Conservation (phyloP, 2,329 filamentous ascomycete genomes). For the Xylaria polymorpha region DNA sequence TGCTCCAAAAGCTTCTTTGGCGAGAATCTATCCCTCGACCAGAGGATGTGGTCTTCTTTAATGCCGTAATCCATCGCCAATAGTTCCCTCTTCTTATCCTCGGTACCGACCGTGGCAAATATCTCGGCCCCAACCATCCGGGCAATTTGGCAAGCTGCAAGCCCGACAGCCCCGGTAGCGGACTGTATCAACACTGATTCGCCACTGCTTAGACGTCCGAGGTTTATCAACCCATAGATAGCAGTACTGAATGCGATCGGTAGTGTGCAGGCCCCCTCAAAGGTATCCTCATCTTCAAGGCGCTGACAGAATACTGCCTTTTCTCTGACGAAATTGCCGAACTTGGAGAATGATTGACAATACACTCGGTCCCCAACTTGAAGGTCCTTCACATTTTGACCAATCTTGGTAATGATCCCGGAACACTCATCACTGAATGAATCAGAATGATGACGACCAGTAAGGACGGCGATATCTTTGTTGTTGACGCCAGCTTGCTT, state of each 20-base stretch:
- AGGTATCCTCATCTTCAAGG: neutral
- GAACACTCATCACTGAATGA: constrained; percentile 21
- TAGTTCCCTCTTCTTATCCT: constrained; percentile 13
- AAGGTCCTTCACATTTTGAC: neutral
- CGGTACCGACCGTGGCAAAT: constrained; percentile 24
- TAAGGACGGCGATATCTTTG: constrained; percentile 20
- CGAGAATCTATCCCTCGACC: constrained; percentile 1
- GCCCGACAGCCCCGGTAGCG: constrained; percentile 16
- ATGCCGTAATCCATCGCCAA: constrained; percentile 8
- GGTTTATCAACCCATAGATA: constrained; percentile 12
- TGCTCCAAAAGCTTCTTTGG: neutral
- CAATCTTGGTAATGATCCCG: constrained; percentile 5
- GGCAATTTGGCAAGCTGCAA: constrained; percentile 19
- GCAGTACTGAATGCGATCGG: constrained; percentile 22
- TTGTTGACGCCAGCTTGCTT: constrained; percentile 7
- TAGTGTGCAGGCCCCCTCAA: constrained; percentile 2
- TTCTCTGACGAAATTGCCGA: constrained; percentile 22
- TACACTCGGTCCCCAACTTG: constrained; percentile 20
- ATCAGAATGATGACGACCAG: constrained; percentile 10
- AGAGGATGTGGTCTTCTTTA: constrained; percentile 6
- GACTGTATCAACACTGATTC: constrained; percentile 24
- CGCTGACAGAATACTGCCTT: constrained; percentile 9
- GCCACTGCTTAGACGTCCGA: constrained; percentile 13
- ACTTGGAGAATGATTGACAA: constrained; percentile 14
- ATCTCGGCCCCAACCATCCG: constrained; percentile 18